These are phyloP conservation scores for Exsudoporus floridanus DNA, from an alignment of 1,284 basidiomycete species.

Conservation along the genomic window DNA sequence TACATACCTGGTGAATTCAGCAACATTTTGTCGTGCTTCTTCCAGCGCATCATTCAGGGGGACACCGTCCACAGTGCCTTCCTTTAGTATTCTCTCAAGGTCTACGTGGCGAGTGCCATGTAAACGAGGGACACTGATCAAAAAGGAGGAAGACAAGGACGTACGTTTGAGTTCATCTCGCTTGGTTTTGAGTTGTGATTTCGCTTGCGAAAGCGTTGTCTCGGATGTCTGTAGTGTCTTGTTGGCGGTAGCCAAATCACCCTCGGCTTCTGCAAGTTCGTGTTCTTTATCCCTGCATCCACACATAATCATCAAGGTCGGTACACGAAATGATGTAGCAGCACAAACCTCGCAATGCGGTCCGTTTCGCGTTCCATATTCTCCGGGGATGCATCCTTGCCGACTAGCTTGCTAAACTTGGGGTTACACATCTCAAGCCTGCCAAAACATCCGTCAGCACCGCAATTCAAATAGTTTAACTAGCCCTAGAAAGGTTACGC, in stretches of 20 bases:
- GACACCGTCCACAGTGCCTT: constrained; percentile 42
- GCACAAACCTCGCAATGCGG: constrained; percentile 53
- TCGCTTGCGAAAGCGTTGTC: constrained; percentile 56
- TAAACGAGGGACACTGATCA: neutral
- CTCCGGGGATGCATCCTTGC: constrained; percentile 55
- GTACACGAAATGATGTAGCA: neutral
- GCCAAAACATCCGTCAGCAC: neutral
- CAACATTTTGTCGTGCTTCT: constrained; percentile 54
- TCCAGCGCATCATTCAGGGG: constrained; percentile 58
- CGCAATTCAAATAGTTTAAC: too few species aligned
- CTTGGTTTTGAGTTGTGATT: constrained; percentile 62
- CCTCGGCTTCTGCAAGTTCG: constrained; percentile 58
- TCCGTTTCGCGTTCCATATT: constrained; percentile 75
- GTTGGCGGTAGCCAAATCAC: constrained; percentile 48
- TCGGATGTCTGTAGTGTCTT: constrained; percentile 62
- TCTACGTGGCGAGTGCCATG: constrained; percentile 36
- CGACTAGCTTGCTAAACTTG: constrained; percentile 66
- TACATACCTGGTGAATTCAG: constrained; percentile 54
- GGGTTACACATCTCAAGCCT: constrained; percentile 63
- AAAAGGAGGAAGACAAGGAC: constrained; percentile 3
- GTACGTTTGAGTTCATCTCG: constrained; percentile 62
- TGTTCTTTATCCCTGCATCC: constrained; percentile 62
- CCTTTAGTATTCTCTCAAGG: constrained; percentile 54
- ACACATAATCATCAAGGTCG: neutral
- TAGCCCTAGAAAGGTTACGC: constrained; percentile 28